Percentiles rank a stretch among this genome's conserved stretches.
Evolutionary conservation across 176 grass and related monocot species (phyloP).

Genomic region (Triticum aestivum): DNA sequence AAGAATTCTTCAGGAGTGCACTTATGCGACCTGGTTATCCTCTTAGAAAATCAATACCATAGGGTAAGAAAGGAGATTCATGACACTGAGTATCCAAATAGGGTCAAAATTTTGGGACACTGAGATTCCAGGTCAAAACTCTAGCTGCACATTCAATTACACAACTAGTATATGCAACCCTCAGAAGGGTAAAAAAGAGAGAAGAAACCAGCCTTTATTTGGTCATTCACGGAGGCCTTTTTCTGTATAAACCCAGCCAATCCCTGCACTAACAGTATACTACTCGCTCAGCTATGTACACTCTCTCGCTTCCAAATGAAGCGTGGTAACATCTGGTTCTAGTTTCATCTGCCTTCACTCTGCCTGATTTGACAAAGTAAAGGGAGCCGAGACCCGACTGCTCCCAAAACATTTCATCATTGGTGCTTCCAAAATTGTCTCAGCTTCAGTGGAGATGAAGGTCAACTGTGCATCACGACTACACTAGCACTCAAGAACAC

Average conservation of each 20-base stretch:
- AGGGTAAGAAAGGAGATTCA: background rate
- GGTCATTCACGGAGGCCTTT: slow-evolving; percentile 10
- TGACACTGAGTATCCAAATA: background rate
- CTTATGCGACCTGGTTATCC: background rate
- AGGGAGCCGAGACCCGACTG: slow-evolving; percentile 17
- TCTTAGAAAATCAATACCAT: background rate
- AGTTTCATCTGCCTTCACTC: slow-evolving; percentile 20
- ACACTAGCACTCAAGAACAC: slow-evolving; percentile 56
- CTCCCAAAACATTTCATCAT: slow-evolving; percentile 15
- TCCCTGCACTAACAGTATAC: slow-evolving; percentile 36
- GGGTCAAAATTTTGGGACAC: slow-evolving; percentile 38
- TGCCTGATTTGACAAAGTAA: slow-evolving; percentile 20
- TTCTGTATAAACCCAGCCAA: slow-evolving; percentile 31
- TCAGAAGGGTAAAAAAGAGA: background rate
- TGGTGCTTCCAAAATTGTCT: slow-evolving; percentile 21
- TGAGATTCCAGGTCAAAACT: slow-evolving; percentile 44
- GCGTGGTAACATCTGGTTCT: slow-evolving; percentile 20
- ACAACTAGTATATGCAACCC: slow-evolving; percentile 20
- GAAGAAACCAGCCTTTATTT: slow-evolving; percentile 5
- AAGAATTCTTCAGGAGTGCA: too few species aligned
- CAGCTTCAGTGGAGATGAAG: slow-evolving; percentile 18
- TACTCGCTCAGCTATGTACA: slow-evolving; percentile 64
- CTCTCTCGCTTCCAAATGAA: slow-evolving; percentile 30
- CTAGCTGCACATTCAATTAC: slow-evolving; percentile 32
- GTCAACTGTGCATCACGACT: background rate